These are phyloP conservation scores for Clarireedia monteithiana DNA, from an alignment of 2,329 filamentous ascomycete genomes.

Conservation along the genomic window DNA sequence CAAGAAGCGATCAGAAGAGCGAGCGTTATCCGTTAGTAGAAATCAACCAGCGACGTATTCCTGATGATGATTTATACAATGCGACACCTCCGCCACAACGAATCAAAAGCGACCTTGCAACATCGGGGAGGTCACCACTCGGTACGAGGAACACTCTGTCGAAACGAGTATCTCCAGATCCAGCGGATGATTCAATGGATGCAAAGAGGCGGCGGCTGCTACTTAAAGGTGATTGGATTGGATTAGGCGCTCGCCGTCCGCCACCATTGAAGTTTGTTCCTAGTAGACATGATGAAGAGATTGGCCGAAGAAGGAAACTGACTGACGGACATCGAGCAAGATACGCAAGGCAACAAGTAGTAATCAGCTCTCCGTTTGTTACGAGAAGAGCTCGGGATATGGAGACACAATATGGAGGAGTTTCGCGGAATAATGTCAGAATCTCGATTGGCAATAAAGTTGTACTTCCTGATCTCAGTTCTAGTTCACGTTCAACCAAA, in stretches of 20 bases:
- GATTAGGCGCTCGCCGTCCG: constrained; percentile 21
- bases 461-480: constrained; percentile 21
- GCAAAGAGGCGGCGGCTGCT: constrained; percentile 24
- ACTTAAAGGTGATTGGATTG: constrained; percentile 26
- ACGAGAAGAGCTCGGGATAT: neutral
- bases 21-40: neutral
- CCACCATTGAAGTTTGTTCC: constrained; percentile 18
- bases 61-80: constrained; percentile 20
- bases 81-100: constrained; percentile 17
- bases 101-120: constrained; percentile 11
- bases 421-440: constrained; percentile 18
- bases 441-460: constrained; percentile 25
- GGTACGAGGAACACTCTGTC: neutral
- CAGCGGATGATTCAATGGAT: constrained; percentile 14
- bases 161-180: neutral
- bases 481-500: constrained; percentile 17
- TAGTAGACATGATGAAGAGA: constrained; percentile 15
- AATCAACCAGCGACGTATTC: neutral
- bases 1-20: neutral
- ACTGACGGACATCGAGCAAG: constrained; percentile 17
- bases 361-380: constrained; percentile 16
- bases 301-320: constrained; percentile 25
- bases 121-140: neutral
- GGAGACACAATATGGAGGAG: neutral
- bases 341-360: constrained; percentile 15